A percentile compares a stretch with the other conserved stretches of the same genome.
Evolutionary conservation across 2,329 filamentous ascomycete species (phyloP).

Genomic region (Cladophialophora psammophila): DNA sequence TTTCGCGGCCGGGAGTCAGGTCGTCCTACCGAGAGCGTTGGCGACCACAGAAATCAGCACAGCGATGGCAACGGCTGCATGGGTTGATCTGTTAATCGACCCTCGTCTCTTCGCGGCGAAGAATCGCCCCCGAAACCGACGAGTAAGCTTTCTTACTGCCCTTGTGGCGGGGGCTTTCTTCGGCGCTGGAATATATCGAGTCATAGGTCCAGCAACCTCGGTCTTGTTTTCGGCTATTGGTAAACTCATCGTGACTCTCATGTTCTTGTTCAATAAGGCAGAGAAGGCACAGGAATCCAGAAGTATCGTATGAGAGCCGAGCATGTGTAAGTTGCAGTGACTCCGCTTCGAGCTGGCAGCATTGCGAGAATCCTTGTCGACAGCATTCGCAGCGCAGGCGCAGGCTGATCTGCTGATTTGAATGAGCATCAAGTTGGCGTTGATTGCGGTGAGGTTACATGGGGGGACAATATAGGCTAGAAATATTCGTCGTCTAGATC

Average conservation of each 20-base stretch:
- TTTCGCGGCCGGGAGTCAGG: slow-evolving; percentile 65
- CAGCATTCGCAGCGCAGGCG: slow-evolving; percentile 10
- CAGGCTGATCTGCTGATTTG: neutral
- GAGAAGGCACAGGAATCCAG: slow-evolving; percentile 18
- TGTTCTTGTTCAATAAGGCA: slow-evolving; percentile 31
- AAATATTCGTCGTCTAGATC: slow-evolving; percentile 31
- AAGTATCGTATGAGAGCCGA: neutral
- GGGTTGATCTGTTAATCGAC: slow-evolving; percentile 67
- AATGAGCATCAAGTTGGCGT: neutral
- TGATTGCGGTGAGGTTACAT: neutral
- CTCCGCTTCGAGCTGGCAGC: neutral
- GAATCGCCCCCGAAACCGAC: slow-evolving; percentile 61
- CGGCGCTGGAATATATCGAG: slow-evolving; percentile 51
- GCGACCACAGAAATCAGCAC: slow-evolving; percentile 68
- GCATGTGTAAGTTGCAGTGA: neutral
- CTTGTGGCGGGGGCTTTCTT: slow-evolving; percentile 59
- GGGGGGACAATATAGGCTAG: neutral
- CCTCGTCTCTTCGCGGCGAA: slow-evolving; percentile 54
- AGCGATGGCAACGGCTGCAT: slow-evolving; percentile 70
- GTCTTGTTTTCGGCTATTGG: slow-evolving; percentile 29
- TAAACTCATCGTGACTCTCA: slow-evolving; percentile 33
- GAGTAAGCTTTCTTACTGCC: slow-evolving; percentile 58
- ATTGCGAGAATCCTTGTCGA: neutral
- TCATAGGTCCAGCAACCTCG: slow-evolving; percentile 20
- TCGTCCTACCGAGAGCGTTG: slow-evolving; percentile 64